Evolutionary conservation across 176 grass and related monocot species (phyloP).

Genomic region (Paspalum notatum): DNA sequence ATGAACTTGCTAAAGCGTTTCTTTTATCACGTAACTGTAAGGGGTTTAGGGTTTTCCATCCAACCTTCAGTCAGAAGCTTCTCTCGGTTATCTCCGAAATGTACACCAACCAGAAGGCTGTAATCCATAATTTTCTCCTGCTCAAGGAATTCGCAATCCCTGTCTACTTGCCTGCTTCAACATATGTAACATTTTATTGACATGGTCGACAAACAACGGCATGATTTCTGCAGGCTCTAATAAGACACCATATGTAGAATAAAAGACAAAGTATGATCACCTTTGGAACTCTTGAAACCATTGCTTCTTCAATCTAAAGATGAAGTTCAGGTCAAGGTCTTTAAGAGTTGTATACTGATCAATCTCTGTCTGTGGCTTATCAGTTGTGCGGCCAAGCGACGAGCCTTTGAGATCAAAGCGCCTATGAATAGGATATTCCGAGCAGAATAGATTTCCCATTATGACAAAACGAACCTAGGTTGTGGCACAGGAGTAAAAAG

Average conservation of each 20-base stretch:
- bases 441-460: conserved; percentile 97
- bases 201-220: background rate
- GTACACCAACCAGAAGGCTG: conserved; percentile 90
- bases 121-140: conserved; percentile 99
- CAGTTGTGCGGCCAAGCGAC: conserved; percentile 89
- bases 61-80: conserved; percentile 67
- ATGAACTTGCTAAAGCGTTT: conserved; percentile 3
- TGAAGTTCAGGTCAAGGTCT: conserved; percentile 98
- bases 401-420: conserved; percentile 99
- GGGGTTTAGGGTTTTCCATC: conserved; percentile 37
- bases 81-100: conserved; percentile 67
- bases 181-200: conserved; percentile 28
- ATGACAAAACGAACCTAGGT: conserved; percentile 97
- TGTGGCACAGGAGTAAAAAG: conserved; percentile 21
- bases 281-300: conserved; percentile 97
- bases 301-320: conserved; percentile 85
- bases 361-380: conserved; percentile 87
- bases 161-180: conserved; percentile 91
- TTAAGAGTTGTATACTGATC: conserved; percentile 96
- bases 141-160: conserved; percentile 95
- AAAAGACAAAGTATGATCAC: conserved; percentile 44
- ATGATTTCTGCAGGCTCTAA: conserved; percentile 5
- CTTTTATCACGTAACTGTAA: conserved; percentile 7
- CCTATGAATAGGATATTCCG: conserved; percentile 78
- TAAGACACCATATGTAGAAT: conserved; percentile 12